phyloP scores from a whole-genome alignment of 1,284 basidiomycete genomes.

The Puccinia horiana region DNA sequence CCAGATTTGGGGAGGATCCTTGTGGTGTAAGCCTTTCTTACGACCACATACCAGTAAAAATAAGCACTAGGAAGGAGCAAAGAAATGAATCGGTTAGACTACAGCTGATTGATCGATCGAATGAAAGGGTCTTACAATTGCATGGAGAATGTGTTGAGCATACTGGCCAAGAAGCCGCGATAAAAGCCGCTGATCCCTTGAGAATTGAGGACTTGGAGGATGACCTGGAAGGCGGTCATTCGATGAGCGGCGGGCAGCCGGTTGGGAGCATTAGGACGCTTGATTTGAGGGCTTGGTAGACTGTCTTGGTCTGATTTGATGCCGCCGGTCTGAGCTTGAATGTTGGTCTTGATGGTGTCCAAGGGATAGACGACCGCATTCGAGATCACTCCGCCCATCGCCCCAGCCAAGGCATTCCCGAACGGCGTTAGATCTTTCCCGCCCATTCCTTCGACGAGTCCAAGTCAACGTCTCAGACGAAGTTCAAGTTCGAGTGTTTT shows the following conservation, averaged over 20 bases:
- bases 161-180: constrained; percentile 92
- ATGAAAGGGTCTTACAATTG: constrained; percentile 72
- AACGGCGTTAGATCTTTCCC: constrained; percentile 75
- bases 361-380: constrained; percentile 95
- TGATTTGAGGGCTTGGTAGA: constrained; percentile 51
- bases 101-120: constrained; percentile 52
- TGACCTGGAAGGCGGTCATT: constrained; percentile 52
- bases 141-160: constrained; percentile 96
- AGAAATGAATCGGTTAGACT: constrained; percentile 10
- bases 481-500: too few species aligned
- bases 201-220: constrained; percentile 72
- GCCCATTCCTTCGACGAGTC: constrained; percentile 22
- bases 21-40: constrained; percentile 71
- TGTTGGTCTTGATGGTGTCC: constrained; percentile 90
- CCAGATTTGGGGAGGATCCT: constrained; percentile 50
- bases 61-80: constrained; percentile 73
- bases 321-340: constrained; percentile 68
- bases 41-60: constrained; percentile 97
- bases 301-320: constrained; percentile 56
- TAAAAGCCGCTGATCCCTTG: constrained; percentile 83
- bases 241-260: constrained; percentile 53
- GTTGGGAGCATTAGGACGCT: constrained; percentile 54
- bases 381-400: constrained; percentile 87
- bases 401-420: constrained; percentile 88
- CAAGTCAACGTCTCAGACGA: too few species aligned